Base-by-base conservation (phyloP, 1,139 yeast species). In the Suhomyces bokatorum region DNA sequence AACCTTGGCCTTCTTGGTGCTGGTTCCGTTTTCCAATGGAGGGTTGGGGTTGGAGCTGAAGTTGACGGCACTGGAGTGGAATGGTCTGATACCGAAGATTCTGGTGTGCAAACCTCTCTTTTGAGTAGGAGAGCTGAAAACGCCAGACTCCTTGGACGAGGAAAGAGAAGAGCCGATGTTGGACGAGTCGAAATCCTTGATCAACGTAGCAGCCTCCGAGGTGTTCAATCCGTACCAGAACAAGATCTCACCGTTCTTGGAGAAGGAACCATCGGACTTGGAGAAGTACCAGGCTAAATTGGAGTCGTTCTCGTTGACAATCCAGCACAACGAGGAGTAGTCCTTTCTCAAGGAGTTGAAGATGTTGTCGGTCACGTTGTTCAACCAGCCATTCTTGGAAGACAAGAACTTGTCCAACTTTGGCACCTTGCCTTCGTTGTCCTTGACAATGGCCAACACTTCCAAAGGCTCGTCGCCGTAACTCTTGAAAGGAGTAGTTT, bases 381-480 rank as follows among this genome's bases (percentile, higher is more conserved):
- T 93, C 63, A 93, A 82, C 99, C 99, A 93, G 37, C 98, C 98
- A 48, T 87, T 81, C 65, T 87, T 84, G 29, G 95, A 81, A 28
- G 95, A 89, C 55, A 90, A 75, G 62, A 93, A 89, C 66, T 89
- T 90, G 66, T 89, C 97, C 52, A 93, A 72, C 46, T 78, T 80
- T n/a, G 97, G 86, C 46, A 87, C 70, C 35, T 70, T 67, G 35
- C 64, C 63, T 34, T 69, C 65, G 44, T 36, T 29, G 15, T 68
- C 69, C 35, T 75, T 73, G 32, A 93, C 96, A 57, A 93, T 85
- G 13, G 98, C 96, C 57, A 93, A 75, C 3, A 90, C 97, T 60
- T 93, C 98, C 60, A 90, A 77, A 30, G 97, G 97, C 64, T 93
- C 98, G 66, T 93, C 99, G 47, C 97, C 95, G 61, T 88, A 91